Percentiles rank a stretch among this genome's conserved stretches.
These are phyloP conservation scores for Tulasnella sp. DNA, from an alignment of 768 basidiomycete genomes.

Conservation along the genomic window DNA sequence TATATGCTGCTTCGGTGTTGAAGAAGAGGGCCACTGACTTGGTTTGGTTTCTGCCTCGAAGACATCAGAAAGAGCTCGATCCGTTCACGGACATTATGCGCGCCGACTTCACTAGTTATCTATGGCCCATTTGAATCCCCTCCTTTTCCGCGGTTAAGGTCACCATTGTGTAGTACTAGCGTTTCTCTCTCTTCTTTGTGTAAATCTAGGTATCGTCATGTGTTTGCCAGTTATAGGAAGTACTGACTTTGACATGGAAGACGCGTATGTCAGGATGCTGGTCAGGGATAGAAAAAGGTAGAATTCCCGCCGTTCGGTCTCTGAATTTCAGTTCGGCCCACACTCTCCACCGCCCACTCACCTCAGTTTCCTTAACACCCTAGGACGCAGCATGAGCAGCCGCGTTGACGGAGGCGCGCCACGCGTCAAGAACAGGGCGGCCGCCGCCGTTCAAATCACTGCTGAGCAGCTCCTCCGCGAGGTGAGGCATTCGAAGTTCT, in stretches of 20 bases:
- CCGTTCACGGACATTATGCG: neutral
- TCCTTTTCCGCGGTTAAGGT: neutral
- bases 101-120: neutral
- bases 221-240: neutral
- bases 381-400: neutral
- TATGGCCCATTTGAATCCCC: neutral
- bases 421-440: slow-evolving; percentile 86
- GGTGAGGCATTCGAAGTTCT: slow-evolving; percentile 36
- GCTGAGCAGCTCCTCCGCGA: slow-evolving; percentile 97
- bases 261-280: neutral
- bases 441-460: slow-evolving; percentile 93
- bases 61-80: neutral
- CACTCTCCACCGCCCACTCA: neutral
- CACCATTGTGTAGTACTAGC: neutral
- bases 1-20: too few species aligned
- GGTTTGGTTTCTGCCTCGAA: neutral
- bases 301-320: neutral
- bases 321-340: slow-evolving; percentile 8
- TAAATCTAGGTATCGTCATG: neutral
- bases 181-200: neutral
- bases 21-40: too few species aligned
- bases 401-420: slow-evolving; percentile 16
- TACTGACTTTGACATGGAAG: too few species aligned
- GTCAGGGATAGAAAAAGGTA: neutral
- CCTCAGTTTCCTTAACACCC: too few species aligned